Percentiles rank a stretch among this genome's conserved stretches.
Evolutionary conservation across 805 yeast genomes (phyloP).

Genomic region (Myxozyma kluyveri): DNA sequence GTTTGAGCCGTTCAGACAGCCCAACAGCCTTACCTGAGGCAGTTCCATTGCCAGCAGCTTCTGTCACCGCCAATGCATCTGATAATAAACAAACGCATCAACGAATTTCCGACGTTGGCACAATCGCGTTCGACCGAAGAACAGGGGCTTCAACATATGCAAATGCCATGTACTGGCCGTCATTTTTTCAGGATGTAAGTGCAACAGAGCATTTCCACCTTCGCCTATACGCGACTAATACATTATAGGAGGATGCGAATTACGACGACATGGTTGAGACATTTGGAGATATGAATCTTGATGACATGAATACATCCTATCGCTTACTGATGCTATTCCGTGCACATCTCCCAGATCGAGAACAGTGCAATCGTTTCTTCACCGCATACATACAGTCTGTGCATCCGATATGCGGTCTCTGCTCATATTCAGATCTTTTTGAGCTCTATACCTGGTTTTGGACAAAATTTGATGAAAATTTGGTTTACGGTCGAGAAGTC

Average conservation of each 20-base stretch:
- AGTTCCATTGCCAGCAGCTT: too few relatives aligned
- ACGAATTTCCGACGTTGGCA: constrained; percentile 6
- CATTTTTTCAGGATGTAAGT: constrained; percentile 15
- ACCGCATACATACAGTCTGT: constrained; percentile 11
- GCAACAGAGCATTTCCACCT: neutral
- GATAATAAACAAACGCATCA: too few relatives aligned
- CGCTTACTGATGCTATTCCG: constrained; percentile 1
- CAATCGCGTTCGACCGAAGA: constrained; percentile 8
- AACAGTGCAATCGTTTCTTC: constrained; percentile 9
- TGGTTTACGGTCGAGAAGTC: neutral
- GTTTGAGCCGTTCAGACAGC: too few relatives aligned
- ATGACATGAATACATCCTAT: neutral
- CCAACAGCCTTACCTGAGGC: too few relatives aligned
- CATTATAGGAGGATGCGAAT: neutral
- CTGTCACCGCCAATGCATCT: too few relatives aligned
- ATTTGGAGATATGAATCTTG: constrained; percentile 3
- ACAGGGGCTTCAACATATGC: constrained; percentile 13
- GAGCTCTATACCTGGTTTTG: constrained; percentile 8
- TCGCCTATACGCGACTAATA: too few relatives aligned
- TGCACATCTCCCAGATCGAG: constrained; percentile 4
- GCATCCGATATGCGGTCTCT: constrained; percentile 16
- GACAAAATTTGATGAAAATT: neutral
- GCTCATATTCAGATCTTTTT: constrained; percentile 1
- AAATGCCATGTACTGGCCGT: constrained; percentile 17
- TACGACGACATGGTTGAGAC: constrained; percentile 1